A percentile compares a stretch with the other conserved stretches of the same genome.
Conservation (phyloP, 768 basidiomycete genomes). For the Boletus tylopilopsis region DNA sequence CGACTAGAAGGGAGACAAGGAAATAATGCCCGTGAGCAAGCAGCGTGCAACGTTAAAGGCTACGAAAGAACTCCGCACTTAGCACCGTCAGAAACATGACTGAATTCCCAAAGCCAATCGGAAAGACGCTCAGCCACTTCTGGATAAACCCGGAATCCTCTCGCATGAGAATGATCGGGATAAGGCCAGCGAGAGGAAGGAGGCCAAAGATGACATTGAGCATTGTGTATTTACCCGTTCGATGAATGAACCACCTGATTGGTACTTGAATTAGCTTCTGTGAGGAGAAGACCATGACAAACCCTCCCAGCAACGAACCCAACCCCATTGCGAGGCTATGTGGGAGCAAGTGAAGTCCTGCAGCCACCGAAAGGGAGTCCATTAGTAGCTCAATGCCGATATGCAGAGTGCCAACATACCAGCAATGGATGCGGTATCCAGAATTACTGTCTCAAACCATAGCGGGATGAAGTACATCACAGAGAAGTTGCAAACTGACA, state of each 20-base stretch:
- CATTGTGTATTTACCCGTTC: conserved; percentile 9
- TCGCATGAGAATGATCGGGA: conserved; percentile 7
- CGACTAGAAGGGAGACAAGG: no score
- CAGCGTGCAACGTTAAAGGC: no score
- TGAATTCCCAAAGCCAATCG: conserved; percentile 15
- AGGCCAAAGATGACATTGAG: conserved; percentile 11
- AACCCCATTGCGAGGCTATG: conserved; percentile 12
- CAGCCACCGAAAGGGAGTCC: no score
- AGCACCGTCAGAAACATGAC: neutral
- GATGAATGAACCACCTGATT: neutral
- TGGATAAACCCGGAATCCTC: conserved; percentile 5
- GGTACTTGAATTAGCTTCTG: no score
- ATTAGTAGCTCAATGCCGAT: no score
- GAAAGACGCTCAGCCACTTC: conserved; percentile 16
- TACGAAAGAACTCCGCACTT: no score
- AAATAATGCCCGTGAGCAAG: no score
- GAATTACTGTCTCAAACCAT: conserved; percentile 14
- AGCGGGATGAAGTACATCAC: conserved; percentile 14
- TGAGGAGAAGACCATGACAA: neutral
- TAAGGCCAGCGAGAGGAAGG: conserved; percentile 8
- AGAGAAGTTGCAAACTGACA: conserved; percentile 10
- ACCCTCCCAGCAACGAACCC: conserved; percentile 11
- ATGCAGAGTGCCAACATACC: neutral
- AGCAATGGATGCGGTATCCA: conserved; percentile 8
- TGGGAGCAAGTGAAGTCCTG: conserved; percentile 14